These are phyloP conservation scores for Malassezia caprae DNA, from an alignment of 1,284 basidiomycete genomes.

Conservation along the genomic window DNA sequence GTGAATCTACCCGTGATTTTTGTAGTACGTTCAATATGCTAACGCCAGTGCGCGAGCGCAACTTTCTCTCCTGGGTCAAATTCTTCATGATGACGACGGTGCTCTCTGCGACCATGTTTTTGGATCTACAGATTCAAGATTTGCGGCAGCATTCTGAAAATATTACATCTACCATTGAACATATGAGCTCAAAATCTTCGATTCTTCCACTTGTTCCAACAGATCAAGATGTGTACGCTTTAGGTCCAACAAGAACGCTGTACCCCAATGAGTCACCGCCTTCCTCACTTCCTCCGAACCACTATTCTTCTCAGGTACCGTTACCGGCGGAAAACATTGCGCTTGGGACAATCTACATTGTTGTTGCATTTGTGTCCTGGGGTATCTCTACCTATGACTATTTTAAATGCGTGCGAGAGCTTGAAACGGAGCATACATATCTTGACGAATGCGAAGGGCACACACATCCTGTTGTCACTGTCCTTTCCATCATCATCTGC, in stretches of 20 bases:
- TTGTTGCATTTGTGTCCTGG: conserved; percentile 1
- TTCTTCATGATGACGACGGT: conserved; percentile 4
- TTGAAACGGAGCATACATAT: conserved; percentile 11
- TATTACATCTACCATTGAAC: neutral
- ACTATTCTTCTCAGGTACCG: neutral
- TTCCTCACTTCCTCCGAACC: neutral
- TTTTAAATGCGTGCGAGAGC: conserved; percentile 7
- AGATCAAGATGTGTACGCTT: neutral
- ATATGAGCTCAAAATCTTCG: neutral
- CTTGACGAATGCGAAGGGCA: conserved; percentile 18
- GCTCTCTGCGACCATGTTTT: conserved; percentile 10
- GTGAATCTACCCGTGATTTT: conserved; percentile 12
- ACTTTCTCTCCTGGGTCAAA: conserved; percentile 10
- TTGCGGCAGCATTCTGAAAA: neutral
- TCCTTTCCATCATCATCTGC: conserved; percentile 3
- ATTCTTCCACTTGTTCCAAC: neutral
- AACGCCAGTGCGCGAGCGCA: conserved; percentile 10
- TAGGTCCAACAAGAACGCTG: neutral
- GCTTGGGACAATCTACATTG: conserved; percentile 10
- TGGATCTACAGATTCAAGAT: conserved; percentile 7
- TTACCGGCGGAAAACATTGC: neutral
- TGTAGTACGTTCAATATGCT: neutral
- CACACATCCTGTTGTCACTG: conserved; percentile 8
- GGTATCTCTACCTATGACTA: conserved; percentile 10
- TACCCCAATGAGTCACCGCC: neutral